Evolutionary conservation across 1,284 basidiomycete species (phyloP).

Genomic region (Cystobasidiaceae sp.): DNA sequence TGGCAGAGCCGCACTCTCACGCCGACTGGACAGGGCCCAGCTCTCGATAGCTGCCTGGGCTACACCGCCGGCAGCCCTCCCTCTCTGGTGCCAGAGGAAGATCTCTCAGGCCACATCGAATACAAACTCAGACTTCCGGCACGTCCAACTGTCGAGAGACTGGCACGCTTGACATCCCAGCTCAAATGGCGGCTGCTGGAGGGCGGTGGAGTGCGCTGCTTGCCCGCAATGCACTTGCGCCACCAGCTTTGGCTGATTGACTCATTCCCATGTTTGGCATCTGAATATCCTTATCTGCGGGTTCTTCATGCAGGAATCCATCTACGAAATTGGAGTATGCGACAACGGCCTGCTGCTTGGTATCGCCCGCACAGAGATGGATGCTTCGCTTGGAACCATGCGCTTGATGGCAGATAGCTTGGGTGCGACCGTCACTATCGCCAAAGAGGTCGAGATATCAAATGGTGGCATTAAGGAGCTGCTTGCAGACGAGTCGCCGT

Average conservation of each 20-base stretch:
- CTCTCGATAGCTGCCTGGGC: neutral
- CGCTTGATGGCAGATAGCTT: conserved; percentile 89
- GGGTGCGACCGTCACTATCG: conserved; percentile 52
- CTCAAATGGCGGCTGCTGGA: conserved; percentile 90
- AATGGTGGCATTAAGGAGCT: neutral
- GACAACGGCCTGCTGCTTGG: conserved; percentile 83
- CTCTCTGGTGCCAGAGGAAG: conserved; percentile 22
- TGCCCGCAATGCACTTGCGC: neutral
- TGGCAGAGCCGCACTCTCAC: conserved; percentile 18
- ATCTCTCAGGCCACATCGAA: conserved; percentile 52
- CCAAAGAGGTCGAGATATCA: conserved; percentile 7
- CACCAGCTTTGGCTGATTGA: neutral
- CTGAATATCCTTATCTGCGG: neutral
- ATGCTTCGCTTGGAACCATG: conserved; percentile 71
- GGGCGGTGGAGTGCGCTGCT: conserved; percentile 59
- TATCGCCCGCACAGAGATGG: conserved; percentile 66
- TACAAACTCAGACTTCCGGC: conserved; percentile 79
- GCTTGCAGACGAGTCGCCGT: neutral
- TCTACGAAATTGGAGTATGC: conserved; percentile 81
- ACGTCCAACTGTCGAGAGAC: conserved; percentile 60
- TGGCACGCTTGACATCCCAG: conserved; percentile 69
- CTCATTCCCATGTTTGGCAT: neutral
- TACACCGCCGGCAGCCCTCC: neutral
- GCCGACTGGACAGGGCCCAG: conserved; percentile 6
- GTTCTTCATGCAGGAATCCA: conserved; percentile 55